These are phyloP conservation scores for Parsonsia alboflavescens DNA, from an alignment of 257 asterid genomes.

Conservation along the genomic window DNA sequence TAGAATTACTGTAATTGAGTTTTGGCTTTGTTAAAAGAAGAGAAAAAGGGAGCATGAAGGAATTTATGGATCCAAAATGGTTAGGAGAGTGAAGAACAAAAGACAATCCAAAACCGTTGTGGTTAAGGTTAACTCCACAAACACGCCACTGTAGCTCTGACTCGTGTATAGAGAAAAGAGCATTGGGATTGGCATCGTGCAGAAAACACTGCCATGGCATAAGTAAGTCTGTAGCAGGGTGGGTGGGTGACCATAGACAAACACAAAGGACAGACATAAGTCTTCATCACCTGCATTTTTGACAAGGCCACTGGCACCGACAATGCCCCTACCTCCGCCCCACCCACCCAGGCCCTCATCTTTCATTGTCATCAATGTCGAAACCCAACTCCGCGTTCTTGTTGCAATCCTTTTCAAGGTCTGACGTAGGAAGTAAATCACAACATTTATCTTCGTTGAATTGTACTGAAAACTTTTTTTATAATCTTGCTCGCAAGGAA, in stretches of 20 bases:
- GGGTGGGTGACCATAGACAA: conserved; percentile 14
- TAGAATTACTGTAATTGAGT: too few relatives aligned
- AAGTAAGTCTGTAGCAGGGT: background rate
- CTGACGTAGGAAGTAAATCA: too few relatives aligned
- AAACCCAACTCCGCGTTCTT: too few relatives aligned
- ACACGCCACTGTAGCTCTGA: background rate
- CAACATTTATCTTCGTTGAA: too few relatives aligned
- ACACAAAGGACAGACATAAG: conserved; percentile 20
- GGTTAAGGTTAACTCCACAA: background rate
- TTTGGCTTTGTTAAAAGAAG: too few relatives aligned
- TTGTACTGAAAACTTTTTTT: too few relatives aligned
- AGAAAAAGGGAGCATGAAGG: too few relatives aligned
- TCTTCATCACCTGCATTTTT: conserved; percentile 16
- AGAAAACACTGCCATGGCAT: background rate
- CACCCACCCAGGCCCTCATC: background rate
- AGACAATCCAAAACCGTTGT: background rate
- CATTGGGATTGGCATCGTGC: background rate
- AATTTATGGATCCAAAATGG: background rate
- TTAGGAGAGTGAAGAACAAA: background rate
- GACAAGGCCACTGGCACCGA: conserved; percentile 15
- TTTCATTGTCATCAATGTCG: background rate
- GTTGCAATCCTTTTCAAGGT: too few relatives aligned
- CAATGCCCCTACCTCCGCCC: background rate
- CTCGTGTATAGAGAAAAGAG: background rate
- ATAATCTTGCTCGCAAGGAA: too few relatives aligned